phyloP scores from a whole-genome alignment of 73 alveolate genomes.

The Paraurostyla sp. region DNA sequence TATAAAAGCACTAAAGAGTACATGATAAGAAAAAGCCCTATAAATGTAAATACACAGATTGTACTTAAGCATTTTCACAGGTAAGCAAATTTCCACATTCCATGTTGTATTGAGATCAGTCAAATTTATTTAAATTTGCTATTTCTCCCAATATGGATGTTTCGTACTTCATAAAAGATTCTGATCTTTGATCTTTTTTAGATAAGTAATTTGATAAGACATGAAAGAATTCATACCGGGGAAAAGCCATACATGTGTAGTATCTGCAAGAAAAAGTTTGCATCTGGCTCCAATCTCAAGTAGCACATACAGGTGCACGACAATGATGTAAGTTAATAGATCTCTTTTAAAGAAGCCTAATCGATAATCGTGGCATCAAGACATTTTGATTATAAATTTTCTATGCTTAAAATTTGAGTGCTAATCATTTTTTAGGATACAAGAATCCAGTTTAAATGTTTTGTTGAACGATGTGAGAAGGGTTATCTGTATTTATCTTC shows the following conservation, averaged over 20 bases:
- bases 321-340: slow-evolving; percentile 28
- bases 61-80: slow-evolving; percentile 61
- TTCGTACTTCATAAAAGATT: neutral
- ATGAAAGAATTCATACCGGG: slow-evolving; percentile 76
- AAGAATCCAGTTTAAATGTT: slow-evolving; percentile 21
- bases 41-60: slow-evolving; percentile 53
- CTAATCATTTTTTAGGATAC: slow-evolving; percentile 1
- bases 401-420: no score
- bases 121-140: neutral
- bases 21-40: slow-evolving; percentile 78
- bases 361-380: neutral
- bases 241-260: slow-evolving; percentile 68
- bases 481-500: neutral
- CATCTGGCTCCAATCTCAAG: slow-evolving; percentile 72
- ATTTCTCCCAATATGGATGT: no score
- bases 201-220: slow-evolving; percentile 70
- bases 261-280: slow-evolving; percentile 66
- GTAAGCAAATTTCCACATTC: neutral
- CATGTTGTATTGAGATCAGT: neutral
- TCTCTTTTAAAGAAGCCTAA: neutral
- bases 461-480: slow-evolving; percentile 23
- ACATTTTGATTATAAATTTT: neutral
- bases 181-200: neutral
- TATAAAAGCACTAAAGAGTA: slow-evolving; percentile 74
- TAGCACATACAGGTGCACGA: slow-evolving; percentile 71